Conservation (phyloP, 2,329 filamentous ascomycete species). For the Phialophora verrucosa region DNA sequence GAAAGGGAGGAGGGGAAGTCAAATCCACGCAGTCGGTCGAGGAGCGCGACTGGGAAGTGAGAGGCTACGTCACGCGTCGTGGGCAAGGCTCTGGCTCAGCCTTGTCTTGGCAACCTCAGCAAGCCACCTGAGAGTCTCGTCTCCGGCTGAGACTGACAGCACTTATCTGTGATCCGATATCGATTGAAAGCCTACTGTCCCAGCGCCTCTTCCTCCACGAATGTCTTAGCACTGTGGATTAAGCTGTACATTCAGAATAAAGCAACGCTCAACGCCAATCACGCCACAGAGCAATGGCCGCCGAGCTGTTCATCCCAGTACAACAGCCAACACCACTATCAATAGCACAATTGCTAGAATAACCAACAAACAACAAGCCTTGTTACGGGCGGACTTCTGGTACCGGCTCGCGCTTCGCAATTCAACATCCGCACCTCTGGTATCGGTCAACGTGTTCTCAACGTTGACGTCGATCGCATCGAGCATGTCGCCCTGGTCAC, state of each 20-base stretch:
- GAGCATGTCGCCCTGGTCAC: constrained; percentile 87
- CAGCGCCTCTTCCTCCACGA: background rate
- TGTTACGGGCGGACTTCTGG: constrained; percentile 93
- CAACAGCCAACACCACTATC: constrained; percentile 85
- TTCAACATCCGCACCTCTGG: constrained; percentile 82
- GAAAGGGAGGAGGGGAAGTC: background rate
- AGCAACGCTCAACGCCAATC: constrained; percentile 12
- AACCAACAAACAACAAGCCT: constrained; percentile 88
- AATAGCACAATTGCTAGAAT: constrained; percentile 88
- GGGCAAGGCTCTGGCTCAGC: constrained; percentile 21
- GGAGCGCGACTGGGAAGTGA: background rate
- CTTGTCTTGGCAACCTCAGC: background rate
- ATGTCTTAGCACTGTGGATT: background rate
- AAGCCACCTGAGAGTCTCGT: too few species aligned
- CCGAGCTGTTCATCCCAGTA: constrained; percentile 62
- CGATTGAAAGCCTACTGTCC: background rate
- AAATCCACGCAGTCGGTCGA: too few species aligned
- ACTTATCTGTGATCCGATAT: background rate
- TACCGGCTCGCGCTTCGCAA: constrained; percentile 84
- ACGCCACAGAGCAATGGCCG: background rate
- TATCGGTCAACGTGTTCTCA: constrained; percentile 79
- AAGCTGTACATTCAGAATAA: constrained; percentile 20
- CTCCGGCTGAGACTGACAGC: too few species aligned
- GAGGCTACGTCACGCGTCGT: constrained; percentile 7
- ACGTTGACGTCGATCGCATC: constrained; percentile 90